Conservation (phyloP, 371 early-diverging fungal species). For the Mucor mucedo region DNA sequence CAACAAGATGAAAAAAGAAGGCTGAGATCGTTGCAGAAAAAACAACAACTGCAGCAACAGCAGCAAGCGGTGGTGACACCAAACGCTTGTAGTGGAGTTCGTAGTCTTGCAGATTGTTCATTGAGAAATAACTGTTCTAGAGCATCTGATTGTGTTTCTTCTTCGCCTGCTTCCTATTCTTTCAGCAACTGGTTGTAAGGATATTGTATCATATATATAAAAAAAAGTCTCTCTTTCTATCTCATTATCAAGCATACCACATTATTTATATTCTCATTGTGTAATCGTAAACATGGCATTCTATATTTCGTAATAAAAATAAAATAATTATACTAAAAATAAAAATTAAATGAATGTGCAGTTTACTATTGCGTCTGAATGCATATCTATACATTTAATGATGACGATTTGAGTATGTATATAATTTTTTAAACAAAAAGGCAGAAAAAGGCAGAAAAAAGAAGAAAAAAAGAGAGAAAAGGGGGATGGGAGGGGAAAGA, state of each 20-base stretch:
- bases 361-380: too few species aligned
- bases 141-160: conserved; percentile 28
- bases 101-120: conserved; percentile 28
- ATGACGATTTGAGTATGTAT: too few species aligned
- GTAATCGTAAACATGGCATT: not conserved
- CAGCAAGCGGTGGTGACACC: not conserved
- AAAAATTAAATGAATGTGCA: too few species aligned
- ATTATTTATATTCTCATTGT: not conserved
- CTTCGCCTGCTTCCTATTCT: conserved; percentile 24
- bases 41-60: not conserved
- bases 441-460: not conserved
- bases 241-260: not conserved
- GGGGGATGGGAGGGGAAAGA: too few species aligned
- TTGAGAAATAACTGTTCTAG: conserved; percentile 26
- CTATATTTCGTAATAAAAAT: not conserved
- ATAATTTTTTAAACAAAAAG: not conserved
- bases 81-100: not conserved
- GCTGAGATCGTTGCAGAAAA: not conserved
- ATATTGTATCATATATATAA: not conserved
- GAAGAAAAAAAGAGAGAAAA: not conserved
- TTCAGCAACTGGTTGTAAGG: conserved; percentile 27
- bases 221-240: not conserved
- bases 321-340: not conserved
- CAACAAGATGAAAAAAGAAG: conserved; percentile 14
- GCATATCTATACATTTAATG: too few species aligned